Evolutionary conservation across 805 yeast genomes (phyloP).

Genomic region (Saccharomycopsis guyanensis): DNA sequence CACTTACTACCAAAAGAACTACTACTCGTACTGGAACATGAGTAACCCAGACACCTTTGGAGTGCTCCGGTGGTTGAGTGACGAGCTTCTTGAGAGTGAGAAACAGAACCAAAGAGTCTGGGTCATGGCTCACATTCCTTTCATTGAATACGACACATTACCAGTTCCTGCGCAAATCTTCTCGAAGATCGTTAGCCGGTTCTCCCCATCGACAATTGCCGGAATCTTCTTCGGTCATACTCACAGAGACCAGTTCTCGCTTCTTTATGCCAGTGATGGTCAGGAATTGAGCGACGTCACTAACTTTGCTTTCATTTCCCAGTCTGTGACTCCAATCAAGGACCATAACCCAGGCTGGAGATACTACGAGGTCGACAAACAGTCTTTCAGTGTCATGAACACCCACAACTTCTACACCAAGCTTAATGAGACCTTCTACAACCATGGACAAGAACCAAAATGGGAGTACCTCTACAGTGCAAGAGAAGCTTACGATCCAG

Average conservation of each 20-base stretch:
- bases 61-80: conserved; percentile 49
- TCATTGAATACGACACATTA: conserved; percentile 44
- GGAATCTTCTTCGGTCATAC: conserved; percentile 67
- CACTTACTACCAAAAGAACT: conserved; percentile 58
- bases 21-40: conserved; percentile 46
- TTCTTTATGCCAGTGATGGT: conserved; percentile 45
- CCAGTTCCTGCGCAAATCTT: conserved; percentile 55
- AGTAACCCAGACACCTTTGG: conserved; percentile 56
- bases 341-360: conserved; percentile 66
- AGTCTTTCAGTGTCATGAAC: conserved; percentile 54
- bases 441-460: conserved; percentile 47
- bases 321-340: conserved; percentile 55
- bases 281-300: conserved; percentile 35
- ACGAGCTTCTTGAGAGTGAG: conserved; percentile 58
- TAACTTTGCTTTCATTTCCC: conserved; percentile 57
- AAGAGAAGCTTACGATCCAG: conserved; percentile 46
- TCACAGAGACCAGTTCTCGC: conserved; percentile 59
- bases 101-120: conserved; percentile 55
- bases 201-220: conserved; percentile 61
- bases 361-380: conserved; percentile 57
- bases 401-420: conserved; percentile 51
- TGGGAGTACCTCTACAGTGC: conserved; percentile 64
- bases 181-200: conserved; percentile 52
- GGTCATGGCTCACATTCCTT: conserved; percentile 65
- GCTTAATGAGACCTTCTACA: conserved; percentile 48